Percentiles rank a stretch among this genome's conserved stretches.
phyloP scores from a whole-genome alignment of 768 basidiomycete genomes.

The Leccinum rimulosum region DNA sequence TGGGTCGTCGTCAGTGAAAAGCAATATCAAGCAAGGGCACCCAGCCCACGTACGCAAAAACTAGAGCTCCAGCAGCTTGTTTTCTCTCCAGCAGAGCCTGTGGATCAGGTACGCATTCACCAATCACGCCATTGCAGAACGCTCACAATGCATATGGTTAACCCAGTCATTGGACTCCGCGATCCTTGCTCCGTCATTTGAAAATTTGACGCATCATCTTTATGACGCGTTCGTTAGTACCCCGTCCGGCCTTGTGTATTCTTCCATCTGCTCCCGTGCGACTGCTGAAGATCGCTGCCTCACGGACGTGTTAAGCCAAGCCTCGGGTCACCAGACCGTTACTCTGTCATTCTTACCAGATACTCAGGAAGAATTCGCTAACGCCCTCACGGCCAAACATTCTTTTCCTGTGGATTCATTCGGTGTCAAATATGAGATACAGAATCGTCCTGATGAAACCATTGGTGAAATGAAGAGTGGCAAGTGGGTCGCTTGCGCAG shows the following conservation, averaged over 20 bases:
- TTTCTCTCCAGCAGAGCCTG: constrained; percentile 50
- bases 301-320: constrained; percentile 34
- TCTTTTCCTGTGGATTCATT: constrained; percentile 35
- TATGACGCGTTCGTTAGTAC: constrained; percentile 37
- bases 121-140: not conserved
- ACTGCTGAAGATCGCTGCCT: constrained; percentile 36
- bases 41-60: constrained; percentile 30
- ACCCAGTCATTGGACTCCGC: constrained; percentile 36
- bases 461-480: constrained; percentile 79
- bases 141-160: constrained; percentile 14
- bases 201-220: constrained; percentile 51
- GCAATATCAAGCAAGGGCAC: constrained; percentile 40
- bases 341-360: constrained; percentile 53
- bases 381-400: constrained; percentile 33
- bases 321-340: constrained; percentile 40
- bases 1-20: constrained; percentile 65
- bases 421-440: constrained; percentile 51
- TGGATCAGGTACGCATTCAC: constrained; percentile 33
- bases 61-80: constrained; percentile 77
- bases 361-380: constrained; percentile 49
- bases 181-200: constrained; percentile 41
- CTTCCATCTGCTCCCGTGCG: constrained; percentile 48
- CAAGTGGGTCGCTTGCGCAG: constrained; percentile 89
- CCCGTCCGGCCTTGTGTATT: constrained; percentile 45
- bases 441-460: constrained; percentile 43